A percentile compares a stretch with the other conserved stretches of the same genome.
These are phyloP conservation scores for Russula virescens DNA, from an alignment of 768 basidiomycete species.

Conservation along the genomic window DNA sequence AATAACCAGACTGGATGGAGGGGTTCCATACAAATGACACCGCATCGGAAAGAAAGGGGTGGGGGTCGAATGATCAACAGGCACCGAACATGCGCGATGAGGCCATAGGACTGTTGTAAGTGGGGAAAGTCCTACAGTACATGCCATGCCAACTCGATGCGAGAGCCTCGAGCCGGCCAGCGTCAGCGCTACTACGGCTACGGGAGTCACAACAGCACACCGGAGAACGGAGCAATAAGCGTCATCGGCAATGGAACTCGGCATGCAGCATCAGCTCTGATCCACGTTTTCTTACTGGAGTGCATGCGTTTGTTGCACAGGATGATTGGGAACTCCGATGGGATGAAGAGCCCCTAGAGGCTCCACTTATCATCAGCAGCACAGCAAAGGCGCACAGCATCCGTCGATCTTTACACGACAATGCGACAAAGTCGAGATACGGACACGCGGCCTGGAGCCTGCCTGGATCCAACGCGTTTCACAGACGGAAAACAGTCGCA, in stretches of 20 bases:
- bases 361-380: neutral
- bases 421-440: neutral
- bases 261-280: conserved; percentile 1
- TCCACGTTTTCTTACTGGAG: conserved; percentile 7
- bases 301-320: conserved; percentile 8
- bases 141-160: neutral
- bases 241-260: neutral
- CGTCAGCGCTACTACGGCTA: no score
- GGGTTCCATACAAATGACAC: neutral
- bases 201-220: neutral
- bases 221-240: neutral
- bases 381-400: conserved; percentile 4
- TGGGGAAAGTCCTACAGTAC: neutral
- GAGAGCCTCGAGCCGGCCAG: neutral
- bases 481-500: conserved; percentile 5
- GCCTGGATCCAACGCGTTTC: conserved; percentile 7
- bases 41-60: no score
- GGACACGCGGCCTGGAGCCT: conserved; percentile 13
- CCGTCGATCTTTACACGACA: conserved; percentile 5
- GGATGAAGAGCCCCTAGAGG: neutral
- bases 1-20: neutral
- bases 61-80: neutral
- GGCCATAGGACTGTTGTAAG: neutral
- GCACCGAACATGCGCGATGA: neutral
- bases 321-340: neutral